These are phyloP conservation scores for Leishmania lainsoni DNA, from an alignment of 208 protist genomes.

Conservation along the genomic window DNA sequence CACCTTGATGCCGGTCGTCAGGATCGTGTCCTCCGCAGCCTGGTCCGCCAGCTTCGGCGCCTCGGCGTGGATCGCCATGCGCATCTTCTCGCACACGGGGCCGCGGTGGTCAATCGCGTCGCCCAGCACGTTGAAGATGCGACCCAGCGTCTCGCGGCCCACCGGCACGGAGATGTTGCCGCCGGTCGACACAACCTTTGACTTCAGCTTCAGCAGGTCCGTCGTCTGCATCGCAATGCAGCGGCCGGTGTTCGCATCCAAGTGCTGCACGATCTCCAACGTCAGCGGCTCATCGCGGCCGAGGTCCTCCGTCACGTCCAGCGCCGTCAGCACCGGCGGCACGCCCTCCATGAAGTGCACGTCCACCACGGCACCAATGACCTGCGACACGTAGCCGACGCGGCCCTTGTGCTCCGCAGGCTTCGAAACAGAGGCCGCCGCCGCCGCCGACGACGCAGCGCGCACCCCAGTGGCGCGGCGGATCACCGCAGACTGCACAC, in stretches of 20 bases:
- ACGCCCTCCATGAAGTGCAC: conserved; percentile 96
- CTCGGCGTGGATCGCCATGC: conserved; percentile 94
- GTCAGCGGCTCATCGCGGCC: conserved; percentile 89
- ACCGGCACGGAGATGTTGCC: conserved; percentile 97
- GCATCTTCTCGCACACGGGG: conserved; percentile 90
- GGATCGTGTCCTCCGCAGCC: conserved; percentile 92
- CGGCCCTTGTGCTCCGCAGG: conserved; percentile 81
- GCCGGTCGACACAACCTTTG: conserved; percentile 94
- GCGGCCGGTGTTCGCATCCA: conserved; percentile 96
- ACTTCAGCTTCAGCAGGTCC: conserved; percentile 96
- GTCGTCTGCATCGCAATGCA: conserved; percentile 99
- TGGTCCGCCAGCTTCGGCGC: conserved; percentile 95
- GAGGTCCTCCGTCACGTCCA: conserved; percentile 91
- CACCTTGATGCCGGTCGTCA: conserved; percentile 99
- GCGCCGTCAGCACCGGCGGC: conserved; percentile 96
- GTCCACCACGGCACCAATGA: conserved; percentile 99
- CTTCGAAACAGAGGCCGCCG: conserved; percentile 18
- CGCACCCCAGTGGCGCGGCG: conserved; percentile 34
- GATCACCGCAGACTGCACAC: conserved; percentile 61
- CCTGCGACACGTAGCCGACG: conserved; percentile 89
- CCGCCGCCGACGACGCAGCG: conserved; percentile 28
- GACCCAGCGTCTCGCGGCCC: conserved; percentile 94
- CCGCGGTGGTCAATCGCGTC: conserved; percentile 98
- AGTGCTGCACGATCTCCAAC: conserved; percentile 97
- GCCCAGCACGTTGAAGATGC: conserved; percentile 99